Percentiles rank a stretch among this genome's conserved stretches.
phyloP scores from a whole-genome alignment of 352 stramenopile species.

The Aphanomyces cochlioides region DNA sequence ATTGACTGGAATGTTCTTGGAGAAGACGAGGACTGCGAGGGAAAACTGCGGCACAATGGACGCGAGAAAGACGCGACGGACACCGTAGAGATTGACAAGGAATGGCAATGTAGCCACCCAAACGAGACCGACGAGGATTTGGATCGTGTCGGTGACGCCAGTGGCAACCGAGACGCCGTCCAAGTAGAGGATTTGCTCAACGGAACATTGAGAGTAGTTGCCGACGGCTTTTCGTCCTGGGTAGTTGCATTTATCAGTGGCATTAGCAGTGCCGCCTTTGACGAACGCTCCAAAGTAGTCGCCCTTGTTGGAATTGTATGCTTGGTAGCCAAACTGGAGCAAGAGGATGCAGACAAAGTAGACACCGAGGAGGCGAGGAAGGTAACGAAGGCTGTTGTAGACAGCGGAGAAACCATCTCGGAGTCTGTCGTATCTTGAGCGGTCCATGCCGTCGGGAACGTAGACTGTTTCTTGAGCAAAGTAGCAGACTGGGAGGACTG shows the following conservation, averaged over 20 bases:
- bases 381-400: conserved; percentile 40
- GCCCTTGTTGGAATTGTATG: conserved; percentile 56
- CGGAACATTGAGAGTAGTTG: conserved; percentile 35
- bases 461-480: conserved; percentile 37
- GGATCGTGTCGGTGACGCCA: conserved; percentile 44
- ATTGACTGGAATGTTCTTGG: conserved; percentile 38
- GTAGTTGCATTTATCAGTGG: conserved; percentile 42
- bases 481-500: conserved; percentile 36
- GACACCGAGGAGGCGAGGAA: conserved; percentile 41
- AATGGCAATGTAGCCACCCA: conserved; percentile 46
- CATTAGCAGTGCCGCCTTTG: conserved; percentile 43
- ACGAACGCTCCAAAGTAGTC: conserved; percentile 66
- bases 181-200: conserved; percentile 42
- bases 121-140: conserved; percentile 44
- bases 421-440: background rate
- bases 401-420: conserved; percentile 48
- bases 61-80: conserved; percentile 38
- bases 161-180: conserved; percentile 42
- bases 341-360: conserved; percentile 60
- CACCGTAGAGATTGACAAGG: conserved; percentile 40
- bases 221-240: background rate
- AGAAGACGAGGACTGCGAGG: conserved; percentile 52
- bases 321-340: conserved; percentile 52
- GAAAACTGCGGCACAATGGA: conserved; percentile 47
- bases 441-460: background rate